A percentile compares a stretch with the other conserved stretches of the same genome.
Evolutionary conservation across 768 basidiomycete species (phyloP).

Genomic region (Auriscalpium microsporum): DNA sequence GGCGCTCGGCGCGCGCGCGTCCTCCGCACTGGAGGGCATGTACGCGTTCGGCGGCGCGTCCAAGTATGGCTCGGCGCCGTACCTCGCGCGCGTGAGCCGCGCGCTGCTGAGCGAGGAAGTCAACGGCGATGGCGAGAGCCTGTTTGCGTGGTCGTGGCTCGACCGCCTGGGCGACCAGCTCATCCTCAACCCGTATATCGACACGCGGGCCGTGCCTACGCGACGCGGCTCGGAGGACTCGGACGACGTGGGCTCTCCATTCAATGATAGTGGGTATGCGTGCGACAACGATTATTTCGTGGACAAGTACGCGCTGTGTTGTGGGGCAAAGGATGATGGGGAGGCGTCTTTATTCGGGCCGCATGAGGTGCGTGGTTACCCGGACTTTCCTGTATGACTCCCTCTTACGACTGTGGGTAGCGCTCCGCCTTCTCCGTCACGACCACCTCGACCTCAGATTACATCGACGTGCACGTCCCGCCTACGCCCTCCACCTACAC

Average conservation of each 20-base stretch:
- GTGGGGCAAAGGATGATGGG: constrained; percentile 3
- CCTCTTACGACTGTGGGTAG: constrained; percentile 8
- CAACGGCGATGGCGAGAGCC: constrained; percentile 9
- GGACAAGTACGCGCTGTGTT: constrained; percentile 7
- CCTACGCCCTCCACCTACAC: constrained; percentile 7
- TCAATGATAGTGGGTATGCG: constrained; percentile 3
- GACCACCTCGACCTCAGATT: constrained; percentile 28
- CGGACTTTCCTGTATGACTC: background rate
- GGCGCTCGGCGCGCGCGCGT: constrained; percentile 7
- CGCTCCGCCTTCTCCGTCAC: constrained; percentile 27
- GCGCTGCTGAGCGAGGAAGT: constrained; percentile 1
- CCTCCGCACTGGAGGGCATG: constrained; percentile 12
- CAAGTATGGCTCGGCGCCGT: background rate
- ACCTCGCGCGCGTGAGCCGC: background rate
- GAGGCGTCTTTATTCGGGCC: constrained; percentile 1
- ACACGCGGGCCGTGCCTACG: background rate
- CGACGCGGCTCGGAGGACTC: background rate
- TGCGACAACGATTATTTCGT: background rate
- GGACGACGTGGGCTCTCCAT: constrained; percentile 2
- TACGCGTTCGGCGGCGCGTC: background rate
- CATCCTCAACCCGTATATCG: constrained; percentile 3
- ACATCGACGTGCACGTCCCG: constrained; percentile 23
- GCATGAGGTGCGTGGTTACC: constrained; percentile 7
- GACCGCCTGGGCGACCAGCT: constrained; percentile 6
- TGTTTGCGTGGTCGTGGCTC: constrained; percentile 15